Conservation (phyloP, 768 basidiomycete species). For the Boletellus ananiceps region DNA sequence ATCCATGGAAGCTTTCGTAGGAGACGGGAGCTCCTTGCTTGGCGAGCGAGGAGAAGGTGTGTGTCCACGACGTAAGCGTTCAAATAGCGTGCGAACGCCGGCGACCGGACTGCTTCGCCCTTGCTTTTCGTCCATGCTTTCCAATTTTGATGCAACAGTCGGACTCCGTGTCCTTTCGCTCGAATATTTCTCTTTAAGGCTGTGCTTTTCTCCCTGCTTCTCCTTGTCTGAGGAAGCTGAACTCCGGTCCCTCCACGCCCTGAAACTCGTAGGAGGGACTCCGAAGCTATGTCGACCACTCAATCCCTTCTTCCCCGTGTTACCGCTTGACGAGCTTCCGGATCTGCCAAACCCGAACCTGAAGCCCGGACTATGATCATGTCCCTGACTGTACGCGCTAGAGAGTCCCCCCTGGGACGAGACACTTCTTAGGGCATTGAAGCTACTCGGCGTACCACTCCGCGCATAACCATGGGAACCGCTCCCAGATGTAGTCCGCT, state of each 20-base stretch:
- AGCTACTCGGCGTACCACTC: constrained; percentile 25
- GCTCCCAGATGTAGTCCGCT: constrained; percentile 19
- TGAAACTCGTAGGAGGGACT: constrained; percentile 28
- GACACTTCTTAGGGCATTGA: constrained; percentile 27
- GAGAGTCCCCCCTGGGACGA: constrained; percentile 30
- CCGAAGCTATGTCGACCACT: constrained; percentile 14
- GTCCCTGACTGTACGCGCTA: constrained; percentile 16
- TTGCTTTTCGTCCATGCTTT: constrained; percentile 22
- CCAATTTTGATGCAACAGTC: constrained; percentile 13
- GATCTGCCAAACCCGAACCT: constrained; percentile 15
- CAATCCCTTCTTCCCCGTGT: constrained; percentile 11
- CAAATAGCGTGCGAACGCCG: constrained; percentile 27
- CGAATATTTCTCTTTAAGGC: constrained; percentile 11
- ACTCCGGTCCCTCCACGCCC: constrained; percentile 21
- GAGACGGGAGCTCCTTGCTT: constrained; percentile 17
- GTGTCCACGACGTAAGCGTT: constrained; percentile 21
- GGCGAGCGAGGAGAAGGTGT: constrained; percentile 29
- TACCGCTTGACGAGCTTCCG: constrained; percentile 20
- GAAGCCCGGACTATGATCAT: constrained; percentile 14
- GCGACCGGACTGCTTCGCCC: constrained; percentile 18
- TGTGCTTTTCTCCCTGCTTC: constrained; percentile 12
- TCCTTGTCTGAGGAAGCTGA: constrained; percentile 16
- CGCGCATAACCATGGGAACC: constrained; percentile 22
- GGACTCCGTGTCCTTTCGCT: constrained; percentile 13
- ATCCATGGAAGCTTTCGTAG: constrained; percentile 5